Conservation (phyloP, 352 stramenopile species). For the Bremia lactucae region DNA sequence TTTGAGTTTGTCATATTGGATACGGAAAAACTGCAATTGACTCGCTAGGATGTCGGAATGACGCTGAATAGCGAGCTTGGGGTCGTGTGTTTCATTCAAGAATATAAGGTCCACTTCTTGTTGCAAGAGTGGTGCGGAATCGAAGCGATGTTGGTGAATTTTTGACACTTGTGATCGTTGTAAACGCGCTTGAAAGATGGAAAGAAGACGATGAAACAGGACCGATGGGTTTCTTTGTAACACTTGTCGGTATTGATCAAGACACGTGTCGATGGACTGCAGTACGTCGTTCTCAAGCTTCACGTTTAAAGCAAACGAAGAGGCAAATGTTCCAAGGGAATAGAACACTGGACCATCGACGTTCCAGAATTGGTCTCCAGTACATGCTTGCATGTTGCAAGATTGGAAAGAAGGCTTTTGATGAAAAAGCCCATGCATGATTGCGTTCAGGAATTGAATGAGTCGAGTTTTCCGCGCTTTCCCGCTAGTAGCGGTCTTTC, state of each 20-base stretch:
- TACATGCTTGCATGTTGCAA: slow-evolving; percentile 28
- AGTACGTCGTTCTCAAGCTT: slow-evolving; percentile 13
- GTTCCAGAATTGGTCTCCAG: slow-evolving; percentile 63
- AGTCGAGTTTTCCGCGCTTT: slow-evolving; percentile 39
- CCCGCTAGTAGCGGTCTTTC: slow-evolving; percentile 37
- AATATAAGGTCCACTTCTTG: slow-evolving; percentile 46
- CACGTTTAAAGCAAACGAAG: slow-evolving; percentile 40
- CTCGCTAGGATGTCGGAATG: slow-evolving; percentile 32
- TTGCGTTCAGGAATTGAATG: slow-evolving; percentile 57
- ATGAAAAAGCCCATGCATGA: slow-evolving; percentile 56
- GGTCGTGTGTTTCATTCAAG: slow-evolving; percentile 35
- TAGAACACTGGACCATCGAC: slow-evolving; percentile 56
- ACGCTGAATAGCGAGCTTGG: slow-evolving; percentile 33
- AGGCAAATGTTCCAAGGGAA: slow-evolving; percentile 45
- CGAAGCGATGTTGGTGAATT: slow-evolving; percentile 45
- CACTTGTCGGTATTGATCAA: slow-evolving; percentile 39
- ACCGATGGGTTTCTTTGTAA: slow-evolving; percentile 44
- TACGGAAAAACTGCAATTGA: slow-evolving; percentile 43
- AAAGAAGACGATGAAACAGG: slow-evolving; percentile 48
- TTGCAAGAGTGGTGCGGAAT: slow-evolving; percentile 44
- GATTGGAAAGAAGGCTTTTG: slow-evolving; percentile 28
- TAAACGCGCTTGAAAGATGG: slow-evolving; percentile 44
- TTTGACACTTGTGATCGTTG: slow-evolving; percentile 35
- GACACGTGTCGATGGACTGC: slow-evolving; percentile 1
- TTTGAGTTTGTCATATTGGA: slow-evolving; percentile 42